These are phyloP conservation scores for Ichthyophthirius multifiliis DNA, from an alignment of 169 alveolate genomes.

Conservation along the genomic window DNA sequence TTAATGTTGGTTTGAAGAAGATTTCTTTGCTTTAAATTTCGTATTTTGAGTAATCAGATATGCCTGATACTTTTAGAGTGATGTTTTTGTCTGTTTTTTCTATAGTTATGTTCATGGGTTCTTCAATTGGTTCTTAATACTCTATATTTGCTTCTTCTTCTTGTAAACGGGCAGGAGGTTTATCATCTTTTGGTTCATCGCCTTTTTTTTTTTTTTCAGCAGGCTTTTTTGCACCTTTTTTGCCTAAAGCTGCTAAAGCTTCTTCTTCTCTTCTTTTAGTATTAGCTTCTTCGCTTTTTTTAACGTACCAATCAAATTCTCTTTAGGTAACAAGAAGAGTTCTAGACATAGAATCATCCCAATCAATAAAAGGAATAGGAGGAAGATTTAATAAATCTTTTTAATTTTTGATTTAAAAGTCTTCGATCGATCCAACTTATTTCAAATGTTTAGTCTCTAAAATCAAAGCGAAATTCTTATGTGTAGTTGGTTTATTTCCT, in stretches of 20 bases:
- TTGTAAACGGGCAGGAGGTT: constrained; percentile 34
- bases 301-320: constrained; percentile 70
- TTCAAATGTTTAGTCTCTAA: constrained; percentile 76
- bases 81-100: constrained; percentile 77
- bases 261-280: constrained; percentile 76
- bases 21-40: constrained; percentile 76
- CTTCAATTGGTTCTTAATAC: constrained; percentile 73
- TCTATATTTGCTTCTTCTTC: constrained; percentile 83
- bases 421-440: constrained; percentile 49
- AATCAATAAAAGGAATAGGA: constrained; percentile 61
- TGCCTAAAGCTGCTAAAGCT: constrained; percentile 65
- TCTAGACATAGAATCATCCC: constrained; percentile 83
- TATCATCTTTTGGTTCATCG: constrained; percentile 35
- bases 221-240: constrained; percentile 75
- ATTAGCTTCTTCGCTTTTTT: constrained; percentile 79
- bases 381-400: too few relatives aligned
- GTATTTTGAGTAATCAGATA: constrained; percentile 87
- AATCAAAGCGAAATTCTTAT: constrained; percentile 62
- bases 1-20: constrained; percentile 87
- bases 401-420: too few relatives aligned
- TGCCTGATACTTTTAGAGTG: constrained; percentile 76
- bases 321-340: constrained; percentile 71
- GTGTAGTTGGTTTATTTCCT: constrained; percentile 68
- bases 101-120: constrained; percentile 70
- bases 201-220: constrained; percentile 56